These are phyloP conservation scores for Calocybe gambosa DNA, from an alignment of 1,284 basidiomycete genomes.

Conservation along the genomic window DNA sequence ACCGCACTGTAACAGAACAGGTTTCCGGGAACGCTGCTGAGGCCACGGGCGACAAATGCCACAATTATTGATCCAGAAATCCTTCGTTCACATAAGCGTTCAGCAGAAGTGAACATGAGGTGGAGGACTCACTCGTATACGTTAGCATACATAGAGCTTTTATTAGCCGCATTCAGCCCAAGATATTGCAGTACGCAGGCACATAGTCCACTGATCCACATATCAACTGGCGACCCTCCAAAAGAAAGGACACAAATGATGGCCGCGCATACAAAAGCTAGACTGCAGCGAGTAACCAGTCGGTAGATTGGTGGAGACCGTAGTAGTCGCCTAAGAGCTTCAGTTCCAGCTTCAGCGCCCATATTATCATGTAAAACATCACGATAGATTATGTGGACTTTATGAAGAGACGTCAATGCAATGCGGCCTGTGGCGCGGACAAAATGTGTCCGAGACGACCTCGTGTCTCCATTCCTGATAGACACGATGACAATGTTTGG, in stretches of 20 bases:
- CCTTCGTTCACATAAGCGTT: slow-evolving; percentile 30
- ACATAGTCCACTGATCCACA: slow-evolving; percentile 71
- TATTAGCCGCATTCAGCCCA: slow-evolving; percentile 70
- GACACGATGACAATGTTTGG: slow-evolving; percentile 76
- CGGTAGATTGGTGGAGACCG: slow-evolving; percentile 58
- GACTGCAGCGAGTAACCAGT: slow-evolving; percentile 53
- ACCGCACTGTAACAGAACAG: slow-evolving; percentile 82
- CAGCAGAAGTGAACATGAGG: neutral
- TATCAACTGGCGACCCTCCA: slow-evolving; percentile 76
- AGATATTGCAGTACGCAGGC: slow-evolving; percentile 70
- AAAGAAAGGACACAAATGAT: slow-evolving; percentile 79
- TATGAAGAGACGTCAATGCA: slow-evolving; percentile 66
- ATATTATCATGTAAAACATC: slow-evolving; percentile 74
- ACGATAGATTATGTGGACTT: slow-evolving; percentile 71
- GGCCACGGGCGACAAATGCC: slow-evolving; percentile 70
- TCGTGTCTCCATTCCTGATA: slow-evolving; percentile 58
- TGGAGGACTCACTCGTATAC: slow-evolving; percentile 74
- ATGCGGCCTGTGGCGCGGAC: slow-evolving; percentile 71
- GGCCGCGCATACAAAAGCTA: slow-evolving; percentile 70
- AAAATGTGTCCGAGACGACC: slow-evolving; percentile 68
- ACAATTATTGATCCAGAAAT: slow-evolving; percentile 80
- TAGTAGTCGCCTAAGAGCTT: slow-evolving; percentile 54
- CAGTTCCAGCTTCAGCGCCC: slow-evolving; percentile 57
- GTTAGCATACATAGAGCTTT: slow-evolving; percentile 80
- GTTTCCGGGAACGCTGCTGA: slow-evolving; percentile 63